These are phyloP conservation scores for Aspergillus eucalypticola DNA, from an alignment of 2,329 filamentous ascomycete genomes.

Conservation along the genomic window DNA sequence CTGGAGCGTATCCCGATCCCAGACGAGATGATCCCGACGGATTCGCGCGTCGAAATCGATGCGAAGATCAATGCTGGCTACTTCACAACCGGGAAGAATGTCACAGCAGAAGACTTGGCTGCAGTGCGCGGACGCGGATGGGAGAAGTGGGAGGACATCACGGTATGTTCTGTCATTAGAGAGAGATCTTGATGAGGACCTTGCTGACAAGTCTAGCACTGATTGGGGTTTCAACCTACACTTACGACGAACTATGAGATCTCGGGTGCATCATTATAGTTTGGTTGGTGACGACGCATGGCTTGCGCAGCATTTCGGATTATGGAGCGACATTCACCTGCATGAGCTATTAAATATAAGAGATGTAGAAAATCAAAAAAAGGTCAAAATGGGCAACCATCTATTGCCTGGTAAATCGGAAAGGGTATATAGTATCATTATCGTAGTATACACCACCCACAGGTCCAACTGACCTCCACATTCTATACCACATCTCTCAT, in stretches of 20 bases:
- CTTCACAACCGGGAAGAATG: conserved; percentile 84
- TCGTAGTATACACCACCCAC: too few species aligned
- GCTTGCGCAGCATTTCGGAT: not conserved
- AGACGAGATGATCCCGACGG: conserved; percentile 88
- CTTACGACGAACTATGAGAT: not conserved
- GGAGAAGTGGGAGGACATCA: conserved; percentile 66
- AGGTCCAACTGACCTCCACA: too few species aligned
- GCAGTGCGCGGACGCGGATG: conserved; percentile 87
- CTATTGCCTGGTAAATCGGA: not conserved
- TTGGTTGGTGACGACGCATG: not conserved
- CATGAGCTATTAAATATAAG: not conserved
- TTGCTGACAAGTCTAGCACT: not conserved
- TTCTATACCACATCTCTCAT: not conserved
- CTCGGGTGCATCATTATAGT: not conserved
- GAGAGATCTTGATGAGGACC: not conserved
- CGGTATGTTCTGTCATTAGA: conserved; percentile 26
- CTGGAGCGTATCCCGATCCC: conserved; percentile 88
- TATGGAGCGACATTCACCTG: not conserved
- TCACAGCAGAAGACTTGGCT: conserved; percentile 81
- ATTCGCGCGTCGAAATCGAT: conserved; percentile 97
- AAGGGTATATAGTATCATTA: not conserved
- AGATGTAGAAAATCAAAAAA: not conserved
- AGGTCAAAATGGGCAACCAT: not conserved
- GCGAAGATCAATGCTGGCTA: conserved; percentile 93
- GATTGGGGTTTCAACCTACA: not conserved